Base-by-base conservation (phyloP, 2,329 filamentous ascomycete species). In the Emergomyces orientalis region DNA sequence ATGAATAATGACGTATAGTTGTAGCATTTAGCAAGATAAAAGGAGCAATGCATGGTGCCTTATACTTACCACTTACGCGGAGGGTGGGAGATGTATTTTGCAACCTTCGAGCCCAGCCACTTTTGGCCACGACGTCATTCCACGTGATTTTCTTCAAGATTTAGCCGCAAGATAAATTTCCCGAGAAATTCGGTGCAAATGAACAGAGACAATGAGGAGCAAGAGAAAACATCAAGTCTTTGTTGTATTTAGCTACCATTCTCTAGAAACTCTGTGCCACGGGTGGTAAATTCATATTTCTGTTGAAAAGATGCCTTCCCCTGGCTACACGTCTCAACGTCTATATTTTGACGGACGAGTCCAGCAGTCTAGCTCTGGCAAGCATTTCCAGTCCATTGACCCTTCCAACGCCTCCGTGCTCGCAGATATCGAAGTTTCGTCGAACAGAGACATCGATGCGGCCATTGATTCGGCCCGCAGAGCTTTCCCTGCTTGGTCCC, bases 401-500 rank as follows among this genome's bases (percentile, higher is more conserved):
- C 91, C 91, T 47, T 85, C 90, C 59, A 91, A 85, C 51, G 85
- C 82, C 63, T 79, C 83, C 65, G 82, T 87, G 6, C 75, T 93
- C 59, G 88, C 88, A 66, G 85, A 86, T 67, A 85, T 96, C 71
- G 84, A 90, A 75, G 80, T 84, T 41, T 88, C 90, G 22, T 87
- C 89, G 0, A 75, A 79, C 27, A 72, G 80, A 63, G 85, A 90
- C 70, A 80, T 94, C 72, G 85, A 94, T 72, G 81, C 84, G 19
- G 89, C 90, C 54, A 81, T 96, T 66, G 75, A 82, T 61, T 86
- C 90, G 49, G 91, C 89, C 49, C 79, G 86, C 63, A 78, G 79
- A 41, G 90, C 90, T 0, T 95, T 96, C 73, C 81, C 83, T 2
- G 77, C 80, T 45, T 96, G 91, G 91, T 90, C 90, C 1, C 79